These are phyloP conservation scores for Jimgerdemannia lactiflua DNA, from an alignment of 192 early-diverging fungal genomes.

Conservation along the genomic window DNA sequence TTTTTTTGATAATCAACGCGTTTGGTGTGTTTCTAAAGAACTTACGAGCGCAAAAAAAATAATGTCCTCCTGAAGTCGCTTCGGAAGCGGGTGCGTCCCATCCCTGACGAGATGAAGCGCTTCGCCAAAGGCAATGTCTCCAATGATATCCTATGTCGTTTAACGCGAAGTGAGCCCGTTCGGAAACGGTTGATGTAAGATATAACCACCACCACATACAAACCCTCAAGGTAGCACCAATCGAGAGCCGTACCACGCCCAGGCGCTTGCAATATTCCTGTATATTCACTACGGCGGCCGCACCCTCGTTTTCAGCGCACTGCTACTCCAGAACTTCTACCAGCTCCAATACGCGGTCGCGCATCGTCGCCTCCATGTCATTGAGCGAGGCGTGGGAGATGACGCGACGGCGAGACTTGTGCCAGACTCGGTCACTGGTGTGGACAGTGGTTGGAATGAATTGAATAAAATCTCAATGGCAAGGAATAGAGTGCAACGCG, in stretches of 20 bases:
- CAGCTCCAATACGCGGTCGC: neutral
- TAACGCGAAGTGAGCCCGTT: neutral
- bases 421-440: neutral
- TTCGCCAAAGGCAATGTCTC: neutral
- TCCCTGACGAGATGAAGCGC: neutral
- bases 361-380: neutral
- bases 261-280: neutral
- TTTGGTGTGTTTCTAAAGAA: neutral
- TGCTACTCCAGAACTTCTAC: neutral
- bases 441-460: constrained; percentile 34
- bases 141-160: neutral
- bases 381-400: neutral
- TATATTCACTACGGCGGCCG: neutral
- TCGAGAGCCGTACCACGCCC: neutral
- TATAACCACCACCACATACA: neutral
- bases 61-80: neutral
- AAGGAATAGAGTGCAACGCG: constrained; percentile 41
- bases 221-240: neutral
- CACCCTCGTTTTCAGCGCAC: neutral
- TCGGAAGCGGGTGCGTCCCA: neutral
- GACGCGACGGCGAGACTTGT: neutral
- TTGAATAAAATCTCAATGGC: constrained; percentile 23
- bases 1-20: no score
- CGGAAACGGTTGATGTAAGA: neutral
- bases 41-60: neutral